phyloP scores from a whole-genome alignment of 345 rosid genomes.

The Camelina neglecta region DNA sequence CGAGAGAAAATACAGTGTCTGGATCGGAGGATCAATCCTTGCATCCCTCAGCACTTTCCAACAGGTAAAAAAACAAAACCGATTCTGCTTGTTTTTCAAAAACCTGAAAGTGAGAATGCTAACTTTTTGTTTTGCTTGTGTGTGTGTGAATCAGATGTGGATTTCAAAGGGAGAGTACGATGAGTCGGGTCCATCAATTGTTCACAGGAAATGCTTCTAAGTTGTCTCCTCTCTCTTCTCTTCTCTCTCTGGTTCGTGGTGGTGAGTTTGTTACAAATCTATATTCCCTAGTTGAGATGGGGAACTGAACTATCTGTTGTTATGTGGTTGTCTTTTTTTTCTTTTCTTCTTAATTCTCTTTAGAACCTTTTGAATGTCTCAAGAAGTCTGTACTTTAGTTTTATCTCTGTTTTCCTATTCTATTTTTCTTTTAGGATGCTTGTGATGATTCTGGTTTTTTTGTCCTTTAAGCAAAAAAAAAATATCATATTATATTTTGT shows the following conservation, averaged over 20 bases:
- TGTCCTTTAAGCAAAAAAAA: slow-evolving; percentile 26
- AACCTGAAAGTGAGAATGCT: neutral
- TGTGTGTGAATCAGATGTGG: slow-evolving; percentile 55
- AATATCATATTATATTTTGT: slow-evolving; percentile 32
- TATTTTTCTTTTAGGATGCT: slow-evolving; percentile 41
- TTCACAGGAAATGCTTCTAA: slow-evolving; percentile 67
- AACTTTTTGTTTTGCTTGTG: slow-evolving; percentile 2
- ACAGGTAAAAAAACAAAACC: slow-evolving; percentile 36
- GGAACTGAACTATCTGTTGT: slow-evolving; percentile 45
- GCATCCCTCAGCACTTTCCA: slow-evolving; percentile 61
- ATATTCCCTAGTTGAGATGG: slow-evolving; percentile 41
- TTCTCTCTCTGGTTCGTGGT: slow-evolving; percentile 12
- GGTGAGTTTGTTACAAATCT: slow-evolving; percentile 44
- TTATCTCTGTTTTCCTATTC: slow-evolving; percentile 13
- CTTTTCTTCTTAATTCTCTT: neutral
- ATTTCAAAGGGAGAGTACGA: slow-evolving; percentile 64
- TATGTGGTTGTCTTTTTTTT: slow-evolving; percentile 28
- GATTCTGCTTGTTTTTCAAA: neutral
- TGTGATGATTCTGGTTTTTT: slow-evolving; percentile 39
- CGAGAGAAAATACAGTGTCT: slow-evolving; percentile 59
- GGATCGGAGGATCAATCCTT: slow-evolving; percentile 65
- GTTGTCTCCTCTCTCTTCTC: slow-evolving; percentile 1
- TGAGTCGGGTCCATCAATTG: slow-evolving; percentile 65
- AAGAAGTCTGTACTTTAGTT: slow-evolving; percentile 30
- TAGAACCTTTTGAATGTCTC: slow-evolving; percentile 32